These are phyloP conservation scores for Lathyrus aphaca DNA, from an alignment of 306 rosid genomes.

Conservation along the genomic window DNA sequence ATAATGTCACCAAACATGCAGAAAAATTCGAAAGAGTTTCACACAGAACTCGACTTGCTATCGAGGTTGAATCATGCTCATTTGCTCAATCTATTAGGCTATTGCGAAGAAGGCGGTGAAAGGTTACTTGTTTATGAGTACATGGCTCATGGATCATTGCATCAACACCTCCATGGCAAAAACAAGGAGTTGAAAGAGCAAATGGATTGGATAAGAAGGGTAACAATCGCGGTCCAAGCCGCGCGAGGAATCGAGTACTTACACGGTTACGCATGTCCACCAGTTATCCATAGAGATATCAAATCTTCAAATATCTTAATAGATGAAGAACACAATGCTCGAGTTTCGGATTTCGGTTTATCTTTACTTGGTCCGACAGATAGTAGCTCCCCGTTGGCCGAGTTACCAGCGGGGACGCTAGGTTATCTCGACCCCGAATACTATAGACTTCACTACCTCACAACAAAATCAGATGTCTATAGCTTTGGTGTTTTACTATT, in stretches of 20 bases:
- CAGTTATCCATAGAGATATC: constrained; percentile 86
- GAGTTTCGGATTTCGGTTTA: constrained; percentile 93
- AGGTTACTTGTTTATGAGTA: constrained; percentile 90
- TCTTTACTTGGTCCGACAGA: constrained; percentile 84
- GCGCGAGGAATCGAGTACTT: constrained; percentile 89
- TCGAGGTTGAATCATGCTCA: constrained; percentile 89
- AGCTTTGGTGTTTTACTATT: constrained; percentile 89
- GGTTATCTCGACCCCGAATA: constrained; percentile 98
- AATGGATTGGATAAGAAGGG: constrained; percentile 86
- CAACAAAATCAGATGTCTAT: constrained; percentile 94
- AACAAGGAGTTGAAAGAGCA: constrained; percentile 69
- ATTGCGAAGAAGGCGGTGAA: constrained; percentile 87
- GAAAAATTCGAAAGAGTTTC: constrained; percentile 84
- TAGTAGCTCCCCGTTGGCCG: constrained; percentile 86
- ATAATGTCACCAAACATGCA: constrained; percentile 75
- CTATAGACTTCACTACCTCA: constrained; percentile 94
- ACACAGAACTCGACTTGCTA: constrained; percentile 83
- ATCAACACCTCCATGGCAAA: constrained; percentile 84
- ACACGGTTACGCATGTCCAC: constrained; percentile 92
- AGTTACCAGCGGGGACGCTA: constrained; percentile 91
- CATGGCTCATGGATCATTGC: constrained; percentile 93
- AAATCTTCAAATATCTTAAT: constrained; percentile 95
- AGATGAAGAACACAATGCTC: constrained; percentile 94
- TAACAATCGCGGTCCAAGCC: constrained; percentile 92
- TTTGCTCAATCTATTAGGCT: constrained; percentile 82